phyloP scores from a whole-genome alignment of 495 filamentous ascomycete genomes.

The Daldinia decipiens region DNA sequence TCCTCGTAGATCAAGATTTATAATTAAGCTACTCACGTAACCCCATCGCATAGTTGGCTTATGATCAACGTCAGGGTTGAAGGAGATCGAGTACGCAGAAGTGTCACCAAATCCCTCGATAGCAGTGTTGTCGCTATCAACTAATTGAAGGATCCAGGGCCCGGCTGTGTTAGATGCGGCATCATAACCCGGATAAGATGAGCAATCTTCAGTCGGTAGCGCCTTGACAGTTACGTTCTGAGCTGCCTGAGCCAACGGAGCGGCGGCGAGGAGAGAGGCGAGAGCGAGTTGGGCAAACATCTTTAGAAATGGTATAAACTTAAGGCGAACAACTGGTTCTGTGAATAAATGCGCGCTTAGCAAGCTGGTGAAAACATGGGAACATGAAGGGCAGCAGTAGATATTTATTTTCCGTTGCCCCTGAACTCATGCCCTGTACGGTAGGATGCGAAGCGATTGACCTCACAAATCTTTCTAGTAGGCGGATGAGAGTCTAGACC shows the following conservation, averaged over 20 bases:
- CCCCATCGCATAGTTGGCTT: conserved; percentile 45
- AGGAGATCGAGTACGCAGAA: conserved; percentile 36
- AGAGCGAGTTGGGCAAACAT: conserved; percentile 38
- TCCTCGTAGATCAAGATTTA: neutral
- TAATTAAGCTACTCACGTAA: conserved; percentile 33
- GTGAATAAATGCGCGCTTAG: neutral
- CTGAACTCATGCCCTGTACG: neutral
- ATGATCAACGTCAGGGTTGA: conserved; percentile 25
- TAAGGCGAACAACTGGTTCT: neutral
- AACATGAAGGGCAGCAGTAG: neutral
- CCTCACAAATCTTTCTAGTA: neutral
- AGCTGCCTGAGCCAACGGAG: conserved; percentile 36
- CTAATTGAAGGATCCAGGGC: conserved; percentile 43
- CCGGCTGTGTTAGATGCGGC: conserved; percentile 45
- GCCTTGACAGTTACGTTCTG: conserved; percentile 43
- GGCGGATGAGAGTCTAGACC: conserved; percentile 23
- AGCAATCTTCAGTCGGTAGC: conserved; percentile 40
- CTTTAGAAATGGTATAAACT: neutral
- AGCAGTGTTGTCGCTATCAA: conserved; percentile 43
- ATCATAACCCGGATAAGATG: conserved; percentile 46
- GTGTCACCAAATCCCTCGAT: conserved; percentile 49
- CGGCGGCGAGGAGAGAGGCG: conserved; percentile 33
- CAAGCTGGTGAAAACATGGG: neutral
- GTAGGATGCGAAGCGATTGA: neutral
- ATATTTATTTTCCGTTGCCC: conserved; percentile 5